Percentiles rank a stretch among this genome's conserved stretches.
phyloP scores from a whole-genome alignment of 768 basidiomycete genomes.

The Boletus rubescentipes region DNA sequence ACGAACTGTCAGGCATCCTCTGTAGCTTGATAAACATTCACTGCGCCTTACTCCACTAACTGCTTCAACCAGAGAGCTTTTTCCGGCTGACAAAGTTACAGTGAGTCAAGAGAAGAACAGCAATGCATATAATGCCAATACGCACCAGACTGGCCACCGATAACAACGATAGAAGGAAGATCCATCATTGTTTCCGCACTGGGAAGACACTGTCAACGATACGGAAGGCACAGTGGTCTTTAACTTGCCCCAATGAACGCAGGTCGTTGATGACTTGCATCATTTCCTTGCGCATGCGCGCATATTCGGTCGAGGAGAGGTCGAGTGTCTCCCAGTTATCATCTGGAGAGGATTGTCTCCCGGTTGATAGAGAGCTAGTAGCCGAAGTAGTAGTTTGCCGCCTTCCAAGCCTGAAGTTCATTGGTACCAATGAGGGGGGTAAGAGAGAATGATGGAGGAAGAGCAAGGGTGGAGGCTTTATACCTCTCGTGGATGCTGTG shows the following conservation, averaged over 20 bases:
- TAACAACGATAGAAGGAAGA: conserved; percentile 54
- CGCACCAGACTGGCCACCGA: conserved; percentile 56
- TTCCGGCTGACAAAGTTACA: conserved; percentile 42
- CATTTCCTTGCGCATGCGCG: conserved; percentile 37
- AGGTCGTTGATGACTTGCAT: conserved; percentile 40
- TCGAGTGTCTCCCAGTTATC: conserved; percentile 14
- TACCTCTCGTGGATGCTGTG: background rate
- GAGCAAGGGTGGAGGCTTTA: conserved; percentile 5
- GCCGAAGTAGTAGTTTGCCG: background rate
- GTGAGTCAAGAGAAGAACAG: background rate
- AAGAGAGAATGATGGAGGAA: background rate
- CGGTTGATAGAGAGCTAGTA: background rate
- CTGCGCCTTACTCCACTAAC: conserved; percentile 47
- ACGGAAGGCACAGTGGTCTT: background rate
- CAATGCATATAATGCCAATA: background rate
- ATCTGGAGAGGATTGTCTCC: conserved; percentile 8
- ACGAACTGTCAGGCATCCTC: background rate
- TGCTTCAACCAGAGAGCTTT: conserved; percentile 59
- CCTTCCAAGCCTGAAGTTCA: background rate
- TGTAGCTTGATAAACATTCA: background rate
- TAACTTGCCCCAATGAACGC: conserved; percentile 39
- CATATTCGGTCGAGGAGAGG: conserved; percentile 39
- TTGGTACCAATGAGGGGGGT: background rate
- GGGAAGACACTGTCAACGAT: conserved; percentile 1
- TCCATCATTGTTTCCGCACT: conserved; percentile 42